Percentiles rank a stretch among this genome's conserved stretches.
phyloP scores from a whole-genome alignment of 495 filamentous ascomycete genomes.

The Podospora fimiseda region DNA sequence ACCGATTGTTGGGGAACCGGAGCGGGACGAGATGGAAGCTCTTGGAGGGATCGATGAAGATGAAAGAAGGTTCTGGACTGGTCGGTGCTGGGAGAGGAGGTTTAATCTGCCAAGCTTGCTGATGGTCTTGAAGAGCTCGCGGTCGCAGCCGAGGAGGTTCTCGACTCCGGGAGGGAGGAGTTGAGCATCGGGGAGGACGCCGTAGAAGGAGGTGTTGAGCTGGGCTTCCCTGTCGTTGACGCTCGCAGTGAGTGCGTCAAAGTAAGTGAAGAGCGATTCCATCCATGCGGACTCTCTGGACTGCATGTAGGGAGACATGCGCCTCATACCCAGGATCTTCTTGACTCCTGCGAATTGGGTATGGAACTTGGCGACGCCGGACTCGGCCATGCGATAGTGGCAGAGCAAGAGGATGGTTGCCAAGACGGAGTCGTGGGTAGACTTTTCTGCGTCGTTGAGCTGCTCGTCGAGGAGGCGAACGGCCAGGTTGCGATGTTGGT shows the following conservation, averaged over 20 bases:
- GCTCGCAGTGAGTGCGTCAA: conserved; percentile 88
- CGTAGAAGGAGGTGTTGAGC: conserved; percentile 58
- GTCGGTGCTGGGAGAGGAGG: conserved; percentile 72
- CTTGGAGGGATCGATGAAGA: conserved; percentile 24
- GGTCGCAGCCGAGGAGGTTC: conserved; percentile 83
- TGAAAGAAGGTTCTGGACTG: conserved; percentile 36
- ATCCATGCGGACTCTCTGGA: conserved; percentile 73
- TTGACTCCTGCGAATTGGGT: conserved; percentile 93
- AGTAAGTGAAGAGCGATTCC: conserved; percentile 93
- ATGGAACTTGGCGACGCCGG: conserved; percentile 83
- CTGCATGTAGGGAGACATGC: conserved; percentile 58
- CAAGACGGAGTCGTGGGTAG: conserved; percentile 78
- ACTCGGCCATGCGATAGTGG: conserved; percentile 90
- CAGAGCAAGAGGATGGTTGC: conserved; percentile 85
- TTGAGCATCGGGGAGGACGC: conserved; percentile 63
- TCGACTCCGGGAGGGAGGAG: conserved; percentile 53
- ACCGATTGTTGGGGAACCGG: conserved; percentile 35
- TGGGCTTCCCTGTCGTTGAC: conserved; percentile 92
- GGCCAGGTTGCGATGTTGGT: conserved; percentile 71
- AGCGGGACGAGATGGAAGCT: conserved; percentile 9
- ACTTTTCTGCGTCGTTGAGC: conserved; percentile 64
- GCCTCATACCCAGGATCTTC: conserved; percentile 77
- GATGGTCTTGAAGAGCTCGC: conserved; percentile 69
- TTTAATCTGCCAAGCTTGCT: conserved; percentile 78
- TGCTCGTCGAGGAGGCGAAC: conserved; percentile 79